Evolutionary conservation across 345 rosid species (phyloP), one percentile per base, ranked within the genome.

Genomic region (Populus deltoides): DNA sequence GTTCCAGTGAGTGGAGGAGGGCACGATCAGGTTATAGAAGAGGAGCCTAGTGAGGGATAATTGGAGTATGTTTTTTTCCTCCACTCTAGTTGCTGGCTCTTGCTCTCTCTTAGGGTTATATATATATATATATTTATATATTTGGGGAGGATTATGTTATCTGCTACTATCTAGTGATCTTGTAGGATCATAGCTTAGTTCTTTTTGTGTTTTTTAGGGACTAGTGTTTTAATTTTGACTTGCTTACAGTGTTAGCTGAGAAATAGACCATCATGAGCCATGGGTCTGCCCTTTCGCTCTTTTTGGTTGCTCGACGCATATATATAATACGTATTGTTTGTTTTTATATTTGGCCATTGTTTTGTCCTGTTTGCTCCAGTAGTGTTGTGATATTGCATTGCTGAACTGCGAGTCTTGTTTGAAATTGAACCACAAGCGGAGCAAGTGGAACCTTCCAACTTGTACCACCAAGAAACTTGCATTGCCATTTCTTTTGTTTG

Each of bases 1-100:
- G 74, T 84, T 66, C 68, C 80, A 8, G 82, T 82, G 16, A 6
- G 61, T 62, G 51, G 77, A 65, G 45, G 45, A 67, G n/a, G 63
- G 66, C 77, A 33, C 4, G 15, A 59, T 59, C 65, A 24, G 41
- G 69, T 45, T 41, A 27, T 12, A 73, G 74, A 70, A 35, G 61
- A 66, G 55, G 47, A 72, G 16, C 43, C 1, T 53, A 22, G 31
- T 45, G 16, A 20, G 78, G 51, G n/a, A 45, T 16, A 17, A 12
- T 8, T 22, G 31, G 59, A 65, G n/a, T 24, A 63, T 55, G 31
- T 33, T 43, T 43, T 43, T 43, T 43, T 43, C 47, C 47, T 43
- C 47, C 47, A 43, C 47, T 1, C 47, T 47, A 47, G 18, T 16
- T 47, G 18, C 18, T 47, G 53, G 53, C 53, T 47, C 53, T 12